Conservation (phyloP, 306 rosid species). For the Aeschynomene evenia region DNA sequence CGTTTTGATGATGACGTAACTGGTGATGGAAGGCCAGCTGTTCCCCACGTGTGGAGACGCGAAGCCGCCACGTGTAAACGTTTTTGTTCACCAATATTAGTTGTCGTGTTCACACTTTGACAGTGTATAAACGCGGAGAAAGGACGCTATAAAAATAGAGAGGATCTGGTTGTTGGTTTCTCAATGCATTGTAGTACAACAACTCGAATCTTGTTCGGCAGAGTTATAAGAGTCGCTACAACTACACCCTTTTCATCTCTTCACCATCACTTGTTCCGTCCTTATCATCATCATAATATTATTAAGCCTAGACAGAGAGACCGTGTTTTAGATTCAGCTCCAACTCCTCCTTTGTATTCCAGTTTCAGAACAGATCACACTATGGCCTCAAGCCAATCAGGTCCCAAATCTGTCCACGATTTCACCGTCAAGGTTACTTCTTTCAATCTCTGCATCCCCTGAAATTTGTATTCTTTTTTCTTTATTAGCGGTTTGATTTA, state of each 20-base stretch:
- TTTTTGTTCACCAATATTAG: not conserved
- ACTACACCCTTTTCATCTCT: constrained; percentile 29
- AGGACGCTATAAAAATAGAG: not conserved
- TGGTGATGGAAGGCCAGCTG: not conserved
- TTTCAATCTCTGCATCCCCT: not conserved
- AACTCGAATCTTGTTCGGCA: constrained; percentile 36
- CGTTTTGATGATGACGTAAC: constrained; percentile 22
- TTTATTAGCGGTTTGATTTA: too few species aligned
- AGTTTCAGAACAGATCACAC: constrained; percentile 36
- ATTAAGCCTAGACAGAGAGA: not conserved
- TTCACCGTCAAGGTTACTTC: constrained; percentile 58
- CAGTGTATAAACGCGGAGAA: too few species aligned
- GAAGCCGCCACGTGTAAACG: constrained; percentile 21
- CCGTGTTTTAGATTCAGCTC: not conserved
- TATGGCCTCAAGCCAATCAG: constrained; percentile 67
- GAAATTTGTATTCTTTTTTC: too few species aligned
- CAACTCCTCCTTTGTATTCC: not conserved
- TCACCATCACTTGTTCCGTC: not conserved
- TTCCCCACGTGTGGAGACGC: not conserved
- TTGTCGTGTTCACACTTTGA: too few species aligned
- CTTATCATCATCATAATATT: not conserved
- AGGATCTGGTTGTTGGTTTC: not conserved
- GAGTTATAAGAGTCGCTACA: not conserved
- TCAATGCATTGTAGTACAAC: constrained; percentile 41
- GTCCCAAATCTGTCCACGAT: constrained; percentile 48